A percentile compares a stretch with the other conserved stretches of the same genome.
phyloP scores from a whole-genome alignment of 768 basidiomycete species.

The Neoboletus magnificus region DNA sequence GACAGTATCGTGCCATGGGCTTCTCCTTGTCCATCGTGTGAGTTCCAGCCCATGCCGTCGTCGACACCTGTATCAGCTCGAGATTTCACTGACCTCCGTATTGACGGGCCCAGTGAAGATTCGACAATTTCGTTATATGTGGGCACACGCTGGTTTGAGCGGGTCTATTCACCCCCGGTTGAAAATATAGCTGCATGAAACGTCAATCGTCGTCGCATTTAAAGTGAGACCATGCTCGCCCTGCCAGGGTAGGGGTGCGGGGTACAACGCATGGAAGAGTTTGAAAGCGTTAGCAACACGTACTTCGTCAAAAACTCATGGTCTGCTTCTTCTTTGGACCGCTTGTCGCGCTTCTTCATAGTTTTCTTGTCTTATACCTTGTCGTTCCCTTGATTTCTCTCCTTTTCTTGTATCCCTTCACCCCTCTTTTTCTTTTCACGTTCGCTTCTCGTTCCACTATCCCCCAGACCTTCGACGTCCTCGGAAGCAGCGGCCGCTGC shows the following conservation, averaged over 20 bases:
- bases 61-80: constrained; percentile 13
- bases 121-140: constrained; percentile 79
- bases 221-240: neutral
- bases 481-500: constrained; percentile 16
- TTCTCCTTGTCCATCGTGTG: constrained; percentile 22
- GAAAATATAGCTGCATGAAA: constrained; percentile 74
- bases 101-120: constrained; percentile 31
- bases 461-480: constrained; percentile 26
- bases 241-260: neutral
- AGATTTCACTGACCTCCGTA: constrained; percentile 16
- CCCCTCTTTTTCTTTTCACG: constrained; percentile 35
- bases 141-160: constrained; percentile 65
- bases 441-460: constrained; percentile 24
- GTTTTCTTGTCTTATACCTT: constrained; percentile 22
- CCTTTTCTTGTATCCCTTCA: constrained; percentile 33
- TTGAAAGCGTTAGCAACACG: constrained; percentile 25
- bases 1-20: constrained; percentile 35
- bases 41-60: constrained; percentile 9
- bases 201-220: neutral
- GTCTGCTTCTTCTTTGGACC: constrained; percentile 60
- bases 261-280: neutral
- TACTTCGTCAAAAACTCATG: constrained; percentile 91
- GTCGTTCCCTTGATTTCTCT: constrained; percentile 12
- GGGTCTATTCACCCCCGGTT: constrained; percentile 98
- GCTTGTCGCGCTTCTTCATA: constrained; percentile 13